Evolutionary conservation across 106 monocot genomes (phyloP).

Genomic region (Dendrobium nobile): DNA sequence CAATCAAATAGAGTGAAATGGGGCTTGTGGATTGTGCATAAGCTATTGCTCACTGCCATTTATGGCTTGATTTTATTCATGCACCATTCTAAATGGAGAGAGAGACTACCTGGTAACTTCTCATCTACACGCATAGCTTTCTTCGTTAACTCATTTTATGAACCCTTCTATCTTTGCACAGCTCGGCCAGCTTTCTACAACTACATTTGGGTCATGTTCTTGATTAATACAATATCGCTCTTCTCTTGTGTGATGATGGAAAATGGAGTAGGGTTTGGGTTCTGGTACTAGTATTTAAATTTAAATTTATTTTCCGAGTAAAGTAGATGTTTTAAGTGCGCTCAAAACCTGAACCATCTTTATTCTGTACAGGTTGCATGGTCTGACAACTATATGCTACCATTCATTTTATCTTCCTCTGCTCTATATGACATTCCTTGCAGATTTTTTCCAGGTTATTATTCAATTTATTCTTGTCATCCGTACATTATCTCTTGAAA

Average conservation of each 20-base stretch:
- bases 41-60: constrained; percentile 55
- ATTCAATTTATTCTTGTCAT: not conserved
- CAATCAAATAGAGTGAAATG: constrained; percentile 50
- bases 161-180: constrained; percentile 18
- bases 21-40: constrained; percentile 81
- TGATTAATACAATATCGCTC: constrained; percentile 46
- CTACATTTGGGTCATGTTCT: constrained; percentile 67
- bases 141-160: not conserved
- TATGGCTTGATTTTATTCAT: constrained; percentile 85
- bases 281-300: constrained; percentile 42
- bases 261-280: constrained; percentile 71
- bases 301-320: not conserved
- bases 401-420: constrained; percentile 91
- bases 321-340: not conserved
- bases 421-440: constrained; percentile 75
- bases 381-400: constrained; percentile 70
- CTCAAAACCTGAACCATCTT: not conserved
- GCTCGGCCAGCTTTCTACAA: constrained; percentile 89
- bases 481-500: not conserved
- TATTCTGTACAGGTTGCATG: constrained; percentile 50
- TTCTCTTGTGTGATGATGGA: constrained; percentile 58
- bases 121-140: not conserved
- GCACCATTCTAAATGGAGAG: constrained; percentile 91
- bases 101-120: constrained; percentile 68
- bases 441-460: constrained; percentile 89